These are phyloP conservation scores for Irpex sp. DNA, from an alignment of 1,284 basidiomycete genomes.

Conservation along the genomic window DNA sequence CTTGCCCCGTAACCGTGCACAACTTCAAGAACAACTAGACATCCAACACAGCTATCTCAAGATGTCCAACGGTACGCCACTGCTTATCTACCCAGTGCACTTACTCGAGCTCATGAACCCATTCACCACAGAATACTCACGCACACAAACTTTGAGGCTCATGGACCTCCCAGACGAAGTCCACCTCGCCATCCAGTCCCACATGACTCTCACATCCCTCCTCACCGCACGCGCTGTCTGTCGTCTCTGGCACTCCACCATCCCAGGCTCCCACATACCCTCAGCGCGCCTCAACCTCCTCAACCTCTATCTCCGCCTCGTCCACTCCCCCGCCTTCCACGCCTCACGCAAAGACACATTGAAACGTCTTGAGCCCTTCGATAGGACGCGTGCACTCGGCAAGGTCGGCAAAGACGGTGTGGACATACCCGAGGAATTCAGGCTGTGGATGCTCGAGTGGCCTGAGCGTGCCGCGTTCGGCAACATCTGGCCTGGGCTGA, in stretches of 20 bases:
- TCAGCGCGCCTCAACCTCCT: conserved; percentile 10
- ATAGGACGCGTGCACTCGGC: neutral
- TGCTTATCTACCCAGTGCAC: neutral
- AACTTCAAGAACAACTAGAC: too few species aligned
- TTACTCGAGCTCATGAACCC: neutral
- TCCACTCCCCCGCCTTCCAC: conserved; percentile 9
- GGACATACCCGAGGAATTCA: conserved; percentile 9
- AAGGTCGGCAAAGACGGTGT: neutral
- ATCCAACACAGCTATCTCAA: neutral
- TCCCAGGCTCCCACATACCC: conserved; percentile 11
- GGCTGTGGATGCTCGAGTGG: conserved; percentile 13
- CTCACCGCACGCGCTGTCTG: conserved; percentile 11
- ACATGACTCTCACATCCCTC: conserved; percentile 9
- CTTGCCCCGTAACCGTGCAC: too few species aligned
- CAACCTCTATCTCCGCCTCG: conserved; percentile 10
- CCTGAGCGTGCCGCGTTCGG: conserved; percentile 11
- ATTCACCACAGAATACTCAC: neutral
- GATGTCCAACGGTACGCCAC: neutral
- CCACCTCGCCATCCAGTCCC: conserved; percentile 6
- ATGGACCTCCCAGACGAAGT: conserved; percentile 13
- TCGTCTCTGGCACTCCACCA: conserved; percentile 10
- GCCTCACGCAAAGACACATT: conserved; percentile 9
- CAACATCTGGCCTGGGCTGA: conserved; percentile 7
- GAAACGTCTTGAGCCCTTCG: conserved; percentile 6
- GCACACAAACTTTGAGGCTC: neutral